Evolutionary conservation across 1,139 yeast genomes (phyloP).

Genomic region (Geotrichum candidum): DNA sequence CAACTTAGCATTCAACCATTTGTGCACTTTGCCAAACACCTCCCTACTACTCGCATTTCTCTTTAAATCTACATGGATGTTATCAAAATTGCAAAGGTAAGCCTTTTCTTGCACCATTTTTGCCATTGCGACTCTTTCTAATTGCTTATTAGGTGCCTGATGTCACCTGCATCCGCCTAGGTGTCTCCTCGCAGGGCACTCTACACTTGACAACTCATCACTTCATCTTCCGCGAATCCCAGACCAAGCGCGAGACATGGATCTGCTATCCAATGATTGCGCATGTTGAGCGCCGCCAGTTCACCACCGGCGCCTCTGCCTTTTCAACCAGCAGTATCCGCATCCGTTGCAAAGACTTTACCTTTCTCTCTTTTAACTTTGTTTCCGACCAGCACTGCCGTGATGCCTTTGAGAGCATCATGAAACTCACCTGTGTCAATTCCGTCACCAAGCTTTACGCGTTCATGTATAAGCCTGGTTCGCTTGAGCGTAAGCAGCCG

Average conservation of each 20-base stretch:
- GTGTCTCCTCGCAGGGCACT: slow-evolving; percentile 59
- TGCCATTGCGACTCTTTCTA: background rate
- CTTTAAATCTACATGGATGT: slow-evolving; percentile 42
- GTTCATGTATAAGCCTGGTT: slow-evolving; percentile 56
- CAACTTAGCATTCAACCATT: background rate
- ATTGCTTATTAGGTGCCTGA: slow-evolving; percentile 45
- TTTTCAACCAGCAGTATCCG: slow-evolving; percentile 39
- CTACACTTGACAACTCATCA: slow-evolving; percentile 80
- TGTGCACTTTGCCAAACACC: background rate
- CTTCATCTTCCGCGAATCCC: slow-evolving; percentile 59
- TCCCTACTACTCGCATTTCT: slow-evolving; percentile 1
- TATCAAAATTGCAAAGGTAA: slow-evolving; percentile 47
- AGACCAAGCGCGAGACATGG: slow-evolving; percentile 68
- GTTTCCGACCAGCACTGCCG: slow-evolving; percentile 51
- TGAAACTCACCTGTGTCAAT: slow-evolving; percentile 56
- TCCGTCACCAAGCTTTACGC: slow-evolving; percentile 61
- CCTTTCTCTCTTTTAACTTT: slow-evolving; percentile 77
- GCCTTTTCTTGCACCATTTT: slow-evolving; percentile 12
- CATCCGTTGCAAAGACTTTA: slow-evolving; percentile 78
- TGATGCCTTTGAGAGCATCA: slow-evolving; percentile 68
- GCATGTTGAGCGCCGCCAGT: slow-evolving; percentile 49
- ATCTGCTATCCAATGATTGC: slow-evolving; percentile 85
- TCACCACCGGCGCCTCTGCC: slow-evolving; percentile 17
- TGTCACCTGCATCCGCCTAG: slow-evolving; percentile 66
- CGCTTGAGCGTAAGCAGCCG: slow-evolving; percentile 43